Percentiles rank a stretch among this genome's conserved stretches.
phyloP scores from a whole-genome alignment of 495 filamentous ascomycete species.

The Aspergillus sclerotioniger region DNA sequence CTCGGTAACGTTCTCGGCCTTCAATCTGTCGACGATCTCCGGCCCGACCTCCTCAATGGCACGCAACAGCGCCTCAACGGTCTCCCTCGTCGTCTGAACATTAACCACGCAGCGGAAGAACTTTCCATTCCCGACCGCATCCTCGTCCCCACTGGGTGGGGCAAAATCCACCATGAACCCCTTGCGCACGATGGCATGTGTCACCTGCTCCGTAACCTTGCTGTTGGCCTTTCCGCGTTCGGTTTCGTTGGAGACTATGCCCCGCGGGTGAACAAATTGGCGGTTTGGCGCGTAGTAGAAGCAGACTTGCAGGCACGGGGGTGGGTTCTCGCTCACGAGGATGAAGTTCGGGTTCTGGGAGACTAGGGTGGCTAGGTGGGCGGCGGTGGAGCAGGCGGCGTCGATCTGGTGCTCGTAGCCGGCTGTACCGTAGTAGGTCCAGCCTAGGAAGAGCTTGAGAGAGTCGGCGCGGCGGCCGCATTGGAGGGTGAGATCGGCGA shows the following conservation, averaged over 20 bases:
- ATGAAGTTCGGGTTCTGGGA: conserved; percentile 56
- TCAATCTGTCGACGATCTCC: conserved; percentile 41
- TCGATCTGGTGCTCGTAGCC: conserved; percentile 65
- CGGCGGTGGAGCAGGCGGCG: conserved; percentile 63
- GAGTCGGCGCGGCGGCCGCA: conserved; percentile 84
- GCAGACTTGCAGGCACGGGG: conserved; percentile 91
- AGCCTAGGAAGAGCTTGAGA: conserved; percentile 81
- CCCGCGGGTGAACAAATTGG: conserved; percentile 40
- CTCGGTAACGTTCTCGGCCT: conserved; percentile 12
- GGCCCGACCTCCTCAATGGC: conserved; percentile 67
- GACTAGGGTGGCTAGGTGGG: conserved; percentile 61
- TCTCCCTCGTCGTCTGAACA: conserved; percentile 65
- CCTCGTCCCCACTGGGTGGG: conserved; percentile 56
- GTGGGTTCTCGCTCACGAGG: conserved; percentile 70
- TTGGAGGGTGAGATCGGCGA: conserved; percentile 91
- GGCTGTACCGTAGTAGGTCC: conserved; percentile 79
- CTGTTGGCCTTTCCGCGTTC: conserved; percentile 61
- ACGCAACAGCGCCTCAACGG: conserved; percentile 72
- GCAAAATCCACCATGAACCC: conserved; percentile 97
- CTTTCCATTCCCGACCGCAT: conserved; percentile 59
- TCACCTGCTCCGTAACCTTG: conserved; percentile 65
- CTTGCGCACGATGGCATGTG: conserved; percentile 58
- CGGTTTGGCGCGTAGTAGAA: conserved; percentile 77
- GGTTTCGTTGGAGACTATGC: conserved; percentile 34
- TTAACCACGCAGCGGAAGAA: conserved; percentile 92